Base-by-base conservation (phyloP, 768 basidiomycete species). In the Termitomyces sp. region DNA sequence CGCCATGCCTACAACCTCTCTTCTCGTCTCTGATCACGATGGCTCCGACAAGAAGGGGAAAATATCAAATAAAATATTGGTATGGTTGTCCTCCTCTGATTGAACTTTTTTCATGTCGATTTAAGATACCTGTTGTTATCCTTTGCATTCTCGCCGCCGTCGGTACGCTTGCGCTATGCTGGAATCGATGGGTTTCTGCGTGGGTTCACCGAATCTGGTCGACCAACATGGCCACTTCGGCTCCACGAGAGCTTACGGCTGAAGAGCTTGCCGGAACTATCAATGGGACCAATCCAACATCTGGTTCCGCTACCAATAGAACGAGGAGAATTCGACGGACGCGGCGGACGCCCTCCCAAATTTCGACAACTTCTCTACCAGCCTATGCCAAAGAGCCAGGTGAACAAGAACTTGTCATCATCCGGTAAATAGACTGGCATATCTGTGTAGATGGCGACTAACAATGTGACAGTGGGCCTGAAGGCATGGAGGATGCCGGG, bases 361-460 rank as follows among this genome's bases (percentile, higher is more conserved):
- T 91, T 50, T 90, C 88, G 5, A 89, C 88, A 8, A 81, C 78
- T 28, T 90, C 86, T 5, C 66, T 93, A 30, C 90, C 90, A 5
- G 81, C 77, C 28, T 93, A 93, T 61, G 88, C 81, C 73, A 90
- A 90, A 69, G 90, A 93, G 57, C 88, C 90, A 0, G 90, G 89
- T 15, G 90, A 90, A 46, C 76, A 85, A 38, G 90, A 93, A 66
- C 75, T 93, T 28, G 90, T 93, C 5, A 82, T 93, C 50, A 71
- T 75, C 53, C 73, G 78, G 75, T 79, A 26, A 40, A 50, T 50
- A 28, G 22, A 26, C 6, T 40, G 17, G 37, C 24, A 38, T 40
- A 24, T 38, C 26, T 11, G 6, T 28, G 8, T 30, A 14, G n/a
- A 45, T 19, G 42, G 32, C 14, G 38, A 54, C 34, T 55, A 15